These are phyloP conservation scores for Pseudozyma hubeiensis DNA, from an alignment of 1,284 basidiomycete species.

Conservation along the genomic window DNA sequence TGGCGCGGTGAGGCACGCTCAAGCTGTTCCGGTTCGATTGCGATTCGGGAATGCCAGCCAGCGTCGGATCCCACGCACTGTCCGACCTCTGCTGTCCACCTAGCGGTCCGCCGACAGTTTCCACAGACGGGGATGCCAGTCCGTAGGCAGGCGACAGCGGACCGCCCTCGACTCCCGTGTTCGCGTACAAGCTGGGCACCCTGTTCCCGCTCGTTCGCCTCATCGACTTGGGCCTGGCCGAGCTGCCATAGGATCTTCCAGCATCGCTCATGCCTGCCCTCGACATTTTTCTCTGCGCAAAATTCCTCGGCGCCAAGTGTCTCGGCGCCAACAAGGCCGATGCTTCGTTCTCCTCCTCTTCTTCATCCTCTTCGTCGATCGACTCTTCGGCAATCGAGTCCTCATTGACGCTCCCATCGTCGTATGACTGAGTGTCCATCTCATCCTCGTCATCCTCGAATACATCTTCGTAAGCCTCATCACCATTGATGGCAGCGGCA, in stretches of 20 bases:
- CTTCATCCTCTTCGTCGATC: constrained; percentile 47
- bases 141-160: constrained; percentile 24
- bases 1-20: constrained; percentile 5
- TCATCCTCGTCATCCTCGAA: constrained; percentile 75
- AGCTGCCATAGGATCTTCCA: constrained; percentile 11
- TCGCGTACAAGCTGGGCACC: constrained; percentile 58
- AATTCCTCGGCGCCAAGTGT: constrained; percentile 63
- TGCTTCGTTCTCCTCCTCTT: constrained; percentile 36
- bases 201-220: constrained; percentile 42
- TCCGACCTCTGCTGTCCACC: constrained; percentile 12
- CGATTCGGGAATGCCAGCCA: constrained; percentile 61
- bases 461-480: constrained; percentile 72
- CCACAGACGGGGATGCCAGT: constrained; percentile 17
- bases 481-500: constrained; percentile 88
- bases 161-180: constrained; percentile 57
- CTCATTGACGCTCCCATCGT: constrained; percentile 62
- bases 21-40: constrained; percentile 38
- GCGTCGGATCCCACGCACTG: constrained; percentile 55
- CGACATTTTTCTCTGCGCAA: constrained; percentile 57
- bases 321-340: constrained; percentile 38
- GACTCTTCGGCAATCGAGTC: constrained; percentile 33
- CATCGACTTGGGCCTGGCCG: constrained; percentile 32
- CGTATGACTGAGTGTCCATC: constrained; percentile 24
- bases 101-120: constrained; percentile 4
- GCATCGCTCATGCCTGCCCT: constrained; percentile 40